These are phyloP conservation scores for Colletotrichum brevisporum DNA, from an alignment of 2,329 filamentous ascomycete species.

Conservation along the genomic window DNA sequence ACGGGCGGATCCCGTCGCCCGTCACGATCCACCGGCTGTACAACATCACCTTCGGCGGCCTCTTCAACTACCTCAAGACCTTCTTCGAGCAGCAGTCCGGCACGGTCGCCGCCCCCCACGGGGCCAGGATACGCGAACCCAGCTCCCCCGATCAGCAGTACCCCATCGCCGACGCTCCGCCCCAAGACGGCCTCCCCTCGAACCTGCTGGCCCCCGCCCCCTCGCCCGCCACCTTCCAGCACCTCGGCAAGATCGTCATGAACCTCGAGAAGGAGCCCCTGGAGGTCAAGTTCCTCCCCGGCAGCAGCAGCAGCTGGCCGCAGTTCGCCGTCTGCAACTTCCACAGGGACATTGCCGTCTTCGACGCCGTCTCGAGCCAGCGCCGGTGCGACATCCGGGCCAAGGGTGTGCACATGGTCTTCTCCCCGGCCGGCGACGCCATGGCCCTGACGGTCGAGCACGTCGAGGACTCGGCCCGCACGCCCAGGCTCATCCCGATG, in stretches of 20 bases:
- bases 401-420: constrained; percentile 31
- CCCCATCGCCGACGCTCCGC: neutral
- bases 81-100: constrained; percentile 21
- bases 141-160: neutral
- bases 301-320: neutral
- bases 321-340: constrained; percentile 34
- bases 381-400: constrained; percentile 7
- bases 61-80: constrained; percentile 14
- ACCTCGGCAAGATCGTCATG: constrained; percentile 30
- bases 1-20: no score
- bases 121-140: neutral
- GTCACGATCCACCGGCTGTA: neutral
- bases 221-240: constrained; percentile 19
- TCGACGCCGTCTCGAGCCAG: constrained; percentile 16
- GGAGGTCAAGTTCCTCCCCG: constrained; percentile 29
- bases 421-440: constrained; percentile 18
- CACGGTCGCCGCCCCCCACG: neutral
- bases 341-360: constrained; percentile 28
- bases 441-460: constrained; percentile 31
- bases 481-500: neutral
- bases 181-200: neutral
- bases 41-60: neutral
- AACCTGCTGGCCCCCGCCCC: constrained; percentile 2
- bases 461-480: constrained; percentile 7
- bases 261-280: constrained; percentile 33